phyloP scores from a whole-genome alignment of 495 filamentous ascomycete genomes.

The Bryoglossum gracile region DNA sequence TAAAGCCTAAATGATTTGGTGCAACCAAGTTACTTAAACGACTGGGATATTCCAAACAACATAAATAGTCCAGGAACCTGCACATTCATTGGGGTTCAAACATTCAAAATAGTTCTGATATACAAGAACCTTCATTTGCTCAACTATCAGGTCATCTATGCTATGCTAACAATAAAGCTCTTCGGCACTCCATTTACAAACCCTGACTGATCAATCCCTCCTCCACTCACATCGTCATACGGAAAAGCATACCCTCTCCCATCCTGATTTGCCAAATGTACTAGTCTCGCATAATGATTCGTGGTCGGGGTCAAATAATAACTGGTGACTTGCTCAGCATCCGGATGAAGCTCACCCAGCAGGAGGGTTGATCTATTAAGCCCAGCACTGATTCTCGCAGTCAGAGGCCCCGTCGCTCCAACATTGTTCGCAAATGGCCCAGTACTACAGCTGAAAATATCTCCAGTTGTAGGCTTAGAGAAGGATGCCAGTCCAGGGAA shows the following conservation, averaged over 20 bases:
- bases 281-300: constrained; percentile 65
- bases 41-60: no score
- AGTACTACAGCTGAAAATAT: constrained; percentile 67
- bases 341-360: constrained; percentile 40
- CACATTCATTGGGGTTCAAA: no score
- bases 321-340: constrained; percentile 42
- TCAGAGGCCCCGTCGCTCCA: constrained; percentile 41
- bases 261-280: constrained; percentile 56
- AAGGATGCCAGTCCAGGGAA: constrained; percentile 47
- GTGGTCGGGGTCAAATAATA: constrained; percentile 54
- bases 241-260: constrained; percentile 67
- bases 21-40: no score
- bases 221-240: constrained; percentile 61
- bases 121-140: no score
- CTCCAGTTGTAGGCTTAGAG: constrained; percentile 46
- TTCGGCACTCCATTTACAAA: constrained; percentile 4
- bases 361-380: constrained; percentile 63
- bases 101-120: no score
- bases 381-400: constrained; percentile 58
- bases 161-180: not conserved
- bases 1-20: no score
- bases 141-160: no score
- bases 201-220: constrained; percentile 54
- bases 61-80: no score
- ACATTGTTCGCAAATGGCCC: constrained; percentile 52